Conservation (phyloP, 2,329 filamentous ascomycete genomes). For the Mollisia scopiformis region DNA sequence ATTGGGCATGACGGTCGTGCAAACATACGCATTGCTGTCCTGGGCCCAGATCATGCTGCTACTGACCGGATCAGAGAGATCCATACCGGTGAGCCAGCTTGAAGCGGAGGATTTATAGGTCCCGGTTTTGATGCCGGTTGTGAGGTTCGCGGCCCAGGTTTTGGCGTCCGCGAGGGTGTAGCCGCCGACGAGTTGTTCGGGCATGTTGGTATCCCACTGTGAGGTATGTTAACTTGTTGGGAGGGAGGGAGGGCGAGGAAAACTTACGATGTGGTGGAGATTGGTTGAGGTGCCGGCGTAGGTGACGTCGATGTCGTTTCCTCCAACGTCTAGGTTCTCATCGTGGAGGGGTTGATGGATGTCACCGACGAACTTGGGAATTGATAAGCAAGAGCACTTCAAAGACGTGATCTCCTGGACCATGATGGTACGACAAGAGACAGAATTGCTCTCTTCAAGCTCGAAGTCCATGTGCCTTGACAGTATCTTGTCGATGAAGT, state of each 20-base stretch:
- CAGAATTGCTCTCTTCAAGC: constrained; percentile 10
- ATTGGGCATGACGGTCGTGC: constrained; percentile 61
- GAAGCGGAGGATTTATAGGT: constrained; percentile 45
- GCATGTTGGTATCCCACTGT: constrained; percentile 63
- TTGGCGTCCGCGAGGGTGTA: constrained; percentile 51
- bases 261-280: constrained; percentile 63
- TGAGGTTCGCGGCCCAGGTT: constrained; percentile 60
- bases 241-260: not conserved
- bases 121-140: constrained; percentile 56
- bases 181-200: constrained; percentile 63
- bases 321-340: constrained; percentile 65
- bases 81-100: constrained; percentile 23
- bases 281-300: constrained; percentile 62
- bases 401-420: constrained; percentile 9
- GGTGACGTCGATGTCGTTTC: constrained; percentile 67
- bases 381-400: not conserved
- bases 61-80: constrained; percentile 22
- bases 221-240: not conserved
- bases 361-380: constrained; percentile 56
- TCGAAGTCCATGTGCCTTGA: constrained; percentile 10
- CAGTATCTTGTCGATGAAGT: constrained; percentile 1
- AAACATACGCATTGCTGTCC: constrained; percentile 66
- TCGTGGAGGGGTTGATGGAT: constrained; percentile 71
- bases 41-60: constrained; percentile 62
- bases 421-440: constrained; percentile 22